phyloP scores from a whole-genome alignment of 306 rosid genomes.

The Cicer chorassanicum region DNA sequence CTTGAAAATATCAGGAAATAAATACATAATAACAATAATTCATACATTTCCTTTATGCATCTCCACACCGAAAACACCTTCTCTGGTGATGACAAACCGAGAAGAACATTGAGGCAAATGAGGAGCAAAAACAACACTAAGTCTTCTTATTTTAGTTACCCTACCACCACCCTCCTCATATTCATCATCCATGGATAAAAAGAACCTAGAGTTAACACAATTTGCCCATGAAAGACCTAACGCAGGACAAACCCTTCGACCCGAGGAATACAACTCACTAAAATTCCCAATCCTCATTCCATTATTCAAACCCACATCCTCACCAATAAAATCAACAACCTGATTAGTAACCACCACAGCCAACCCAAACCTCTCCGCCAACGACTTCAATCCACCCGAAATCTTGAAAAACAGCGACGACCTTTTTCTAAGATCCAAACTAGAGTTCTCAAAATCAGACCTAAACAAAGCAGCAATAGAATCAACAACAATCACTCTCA shows the following conservation, averaged over 20 bases:
- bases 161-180: neutral
- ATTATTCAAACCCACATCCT: constrained; percentile 39
- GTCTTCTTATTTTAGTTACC: constrained; percentile 48
- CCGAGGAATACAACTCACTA: constrained; percentile 57
- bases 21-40: neutral
- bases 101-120: constrained; percentile 68
- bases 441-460: constrained; percentile 75
- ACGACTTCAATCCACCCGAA: constrained; percentile 61
- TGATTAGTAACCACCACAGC: constrained; percentile 87
- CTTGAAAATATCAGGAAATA: neutral
- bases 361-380: constrained; percentile 64
- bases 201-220: constrained; percentile 85
- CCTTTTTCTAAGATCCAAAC: constrained; percentile 63
- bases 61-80: constrained; percentile 43
- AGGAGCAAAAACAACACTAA: constrained; percentile 81
- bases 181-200: constrained; percentile 54
- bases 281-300: constrained; percentile 74
- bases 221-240: constrained; percentile 86
- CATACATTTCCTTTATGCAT: neutral
- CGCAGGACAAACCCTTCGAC: constrained; percentile 78
- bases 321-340: constrained; percentile 76
- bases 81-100: constrained; percentile 30
- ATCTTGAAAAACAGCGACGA: constrained; percentile 76
- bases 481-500: constrained; percentile 70
- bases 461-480: constrained; percentile 89